phyloP scores from a whole-genome alignment of 2,329 filamentous ascomycete genomes.

The Clarireedia hainanense region DNA sequence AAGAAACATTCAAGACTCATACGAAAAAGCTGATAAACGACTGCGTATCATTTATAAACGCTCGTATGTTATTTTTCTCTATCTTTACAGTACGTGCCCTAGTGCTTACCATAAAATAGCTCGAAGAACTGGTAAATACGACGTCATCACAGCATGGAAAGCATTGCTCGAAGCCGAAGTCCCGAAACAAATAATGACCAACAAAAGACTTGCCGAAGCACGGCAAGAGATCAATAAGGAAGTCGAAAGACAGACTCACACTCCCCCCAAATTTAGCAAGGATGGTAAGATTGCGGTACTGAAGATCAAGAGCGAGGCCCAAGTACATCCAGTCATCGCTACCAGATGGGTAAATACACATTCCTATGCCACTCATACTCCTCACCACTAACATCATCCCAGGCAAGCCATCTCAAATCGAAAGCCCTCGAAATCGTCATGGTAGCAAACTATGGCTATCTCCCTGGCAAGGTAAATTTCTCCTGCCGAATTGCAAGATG shows the following conservation, averaged over 20 bases:
- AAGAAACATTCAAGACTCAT: constrained; percentile 47
- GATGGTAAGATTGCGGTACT: constrained; percentile 57
- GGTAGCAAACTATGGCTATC: constrained; percentile 59
- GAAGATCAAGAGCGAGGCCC: constrained; percentile 50
- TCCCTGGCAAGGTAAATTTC: constrained; percentile 57
- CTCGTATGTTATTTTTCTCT: constrained; percentile 31
- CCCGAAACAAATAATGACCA: constrained; percentile 43
- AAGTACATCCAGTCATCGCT: constrained; percentile 60
- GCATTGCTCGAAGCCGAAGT: constrained; percentile 43
- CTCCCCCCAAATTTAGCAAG: constrained; percentile 53
- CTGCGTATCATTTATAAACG: constrained; percentile 56
- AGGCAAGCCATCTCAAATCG: constrained; percentile 49
- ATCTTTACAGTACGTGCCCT: neutral
- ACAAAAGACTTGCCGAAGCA: constrained; percentile 43
- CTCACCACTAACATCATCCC: neutral
- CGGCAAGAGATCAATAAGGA: constrained; percentile 52
- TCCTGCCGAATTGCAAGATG: constrained; percentile 54
- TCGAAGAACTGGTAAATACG: constrained; percentile 51
- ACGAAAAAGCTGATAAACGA: constrained; percentile 56
- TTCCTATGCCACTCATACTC: neutral
- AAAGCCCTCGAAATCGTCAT: constrained; percentile 54
- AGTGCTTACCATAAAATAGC: constrained; percentile 25
- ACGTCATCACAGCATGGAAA: constrained; percentile 53
- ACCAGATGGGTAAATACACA: constrained; percentile 44
- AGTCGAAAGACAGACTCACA: constrained; percentile 52